phyloP scores from a whole-genome alignment of 495 filamentous ascomycete species.

The Podospora conica region DNA sequence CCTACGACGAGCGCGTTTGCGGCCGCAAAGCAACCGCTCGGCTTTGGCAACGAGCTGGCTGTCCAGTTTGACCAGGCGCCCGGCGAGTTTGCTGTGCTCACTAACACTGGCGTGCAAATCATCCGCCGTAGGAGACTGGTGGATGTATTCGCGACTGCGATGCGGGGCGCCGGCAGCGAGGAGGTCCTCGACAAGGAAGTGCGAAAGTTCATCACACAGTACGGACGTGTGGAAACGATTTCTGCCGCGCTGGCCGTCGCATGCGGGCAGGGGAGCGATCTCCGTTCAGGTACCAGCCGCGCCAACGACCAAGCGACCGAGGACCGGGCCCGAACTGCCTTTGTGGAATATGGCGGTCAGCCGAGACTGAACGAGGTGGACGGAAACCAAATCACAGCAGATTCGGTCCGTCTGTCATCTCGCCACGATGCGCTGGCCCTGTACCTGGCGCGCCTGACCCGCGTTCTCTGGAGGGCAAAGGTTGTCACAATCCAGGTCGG shows the following conservation, averaged over 20 bases:
- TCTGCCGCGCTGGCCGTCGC: slow-evolving; percentile 93
- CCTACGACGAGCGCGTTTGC: slow-evolving; percentile 63
- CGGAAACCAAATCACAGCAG: slow-evolving; percentile 52
- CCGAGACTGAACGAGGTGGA: slow-evolving; percentile 74
- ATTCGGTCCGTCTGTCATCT: slow-evolving; percentile 78
- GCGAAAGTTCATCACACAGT: slow-evolving; percentile 71
- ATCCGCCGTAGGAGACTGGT: slow-evolving; percentile 78
- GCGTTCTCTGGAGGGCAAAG: slow-evolving; percentile 72
- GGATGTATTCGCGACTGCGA: slow-evolving; percentile 81
- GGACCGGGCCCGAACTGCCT: slow-evolving; percentile 75
- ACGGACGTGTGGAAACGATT: slow-evolving; percentile 79
- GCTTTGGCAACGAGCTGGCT: slow-evolving; percentile 92
- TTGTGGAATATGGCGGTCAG: slow-evolving; percentile 84
- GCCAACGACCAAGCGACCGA: slow-evolving; percentile 76
- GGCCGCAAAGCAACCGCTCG: slow-evolving; percentile 60
- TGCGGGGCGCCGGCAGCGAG: slow-evolving; percentile 63
- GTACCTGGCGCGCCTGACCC: slow-evolving; percentile 78
- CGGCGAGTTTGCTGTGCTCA: slow-evolving; percentile 82
- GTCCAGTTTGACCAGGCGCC: slow-evolving; percentile 81
- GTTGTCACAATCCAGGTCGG: slow-evolving; percentile 39
- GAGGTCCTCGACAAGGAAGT: slow-evolving; percentile 76
- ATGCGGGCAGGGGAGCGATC: slow-evolving; percentile 81
- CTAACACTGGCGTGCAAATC: slow-evolving; percentile 80
- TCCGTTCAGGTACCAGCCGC: slow-evolving; percentile 59
- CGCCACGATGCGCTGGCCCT: slow-evolving; percentile 81